Conservation (phyloP, 495 filamentous ascomycete species). For the Penicillium lagena region DNA sequence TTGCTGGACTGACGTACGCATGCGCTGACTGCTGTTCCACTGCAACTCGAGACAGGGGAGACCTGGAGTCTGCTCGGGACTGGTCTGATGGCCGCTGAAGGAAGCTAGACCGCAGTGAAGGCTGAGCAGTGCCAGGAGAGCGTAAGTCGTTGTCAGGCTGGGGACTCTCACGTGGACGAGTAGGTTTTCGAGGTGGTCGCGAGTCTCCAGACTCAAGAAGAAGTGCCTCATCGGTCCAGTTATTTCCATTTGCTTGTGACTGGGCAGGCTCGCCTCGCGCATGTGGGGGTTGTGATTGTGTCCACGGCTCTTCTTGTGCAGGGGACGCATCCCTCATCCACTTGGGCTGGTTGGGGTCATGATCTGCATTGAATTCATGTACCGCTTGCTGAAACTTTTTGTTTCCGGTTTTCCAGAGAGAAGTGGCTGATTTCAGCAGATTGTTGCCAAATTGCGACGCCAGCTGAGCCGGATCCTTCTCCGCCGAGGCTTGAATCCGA, state of each 20-base stretch:
- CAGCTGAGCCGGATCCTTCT: conserved; percentile 71
- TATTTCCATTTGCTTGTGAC: conserved; percentile 18
- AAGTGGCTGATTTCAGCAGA: conserved; percentile 88
- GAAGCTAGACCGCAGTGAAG: conserved; percentile 27
- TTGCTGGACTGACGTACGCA: conserved; percentile 85
- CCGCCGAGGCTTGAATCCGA: conserved; percentile 52
- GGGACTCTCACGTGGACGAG: conserved; percentile 22
- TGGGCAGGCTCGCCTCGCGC: conserved; percentile 7
- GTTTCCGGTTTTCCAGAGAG: conserved; percentile 86
- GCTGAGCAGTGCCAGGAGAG: conserved; percentile 26
- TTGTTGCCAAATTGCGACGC: conserved; percentile 78
- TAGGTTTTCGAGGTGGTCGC: conserved; percentile 27
- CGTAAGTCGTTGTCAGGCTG: conserved; percentile 22
- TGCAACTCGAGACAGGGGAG: conserved; percentile 59
- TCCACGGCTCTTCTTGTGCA: conserved; percentile 22
- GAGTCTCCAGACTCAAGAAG: conserved; percentile 69
- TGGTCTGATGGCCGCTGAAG: conserved; percentile 36
- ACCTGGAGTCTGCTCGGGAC: conserved; percentile 42
- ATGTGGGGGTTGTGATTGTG: conserved; percentile 10
- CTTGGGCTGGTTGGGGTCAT: conserved; percentile 78
- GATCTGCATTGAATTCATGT: conserved; percentile 77
- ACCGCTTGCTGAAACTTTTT: conserved; percentile 95
- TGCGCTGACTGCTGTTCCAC: conserved; percentile 77
- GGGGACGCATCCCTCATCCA: conserved; percentile 78
- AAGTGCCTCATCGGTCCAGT: conserved; percentile 80